Evolutionary conservation across 108 stramenopile genomes (phyloP), one percentile per base, ranked within the genome.

Genomic region (Fistulifera pelliculosa): DNA sequence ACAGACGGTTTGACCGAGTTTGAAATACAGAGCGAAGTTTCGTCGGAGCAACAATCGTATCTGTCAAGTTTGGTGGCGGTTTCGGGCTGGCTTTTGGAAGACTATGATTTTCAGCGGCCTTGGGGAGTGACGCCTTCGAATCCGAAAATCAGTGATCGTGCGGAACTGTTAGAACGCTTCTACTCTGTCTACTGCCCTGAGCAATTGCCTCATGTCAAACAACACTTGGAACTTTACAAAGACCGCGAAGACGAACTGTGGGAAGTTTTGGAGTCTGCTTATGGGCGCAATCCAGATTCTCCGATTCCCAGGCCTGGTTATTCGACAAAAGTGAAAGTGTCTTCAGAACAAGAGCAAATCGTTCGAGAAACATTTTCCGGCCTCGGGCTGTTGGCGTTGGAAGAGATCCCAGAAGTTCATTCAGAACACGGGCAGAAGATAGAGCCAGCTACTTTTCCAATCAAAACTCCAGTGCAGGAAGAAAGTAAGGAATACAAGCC

Each of bases 1-100:
- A 75, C 74, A 12, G 71, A 53, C 28, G 81, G 81, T 16, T 65
- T 82, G n/a, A 63, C 62, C 21, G 74, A 82, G 27, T 82, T 82
- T 55, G 47, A 41, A 21, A 63, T 80, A 21, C 64, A 69, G n/a
- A 65, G 71, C 11, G 75, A 80, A 54, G 58, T 24, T 16, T 62
- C 56, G 18, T 60, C 69, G 27, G 54, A 65, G n/a, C n/a, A n/a
- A n/a, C n/a, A n/a, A n/a, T 66, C 71, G 3, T 74, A 76, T 40
- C 65, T 80, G 23, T 68, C 67, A 19, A 74, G 71, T 15, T 70
- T 76, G 17, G 62, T 77, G 6, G 58, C 60, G 54, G 67, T 81
- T 41, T 64, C 62, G 38, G 80, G 80, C 31, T 81, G 80, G 80
- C 58, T 81, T 14, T 17, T 56, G 45, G 76, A 77, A 22, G 65